phyloP scores from a whole-genome alignment of 2,329 filamentous ascomycete species.

The Furcasterigmium furcatum region DNA sequence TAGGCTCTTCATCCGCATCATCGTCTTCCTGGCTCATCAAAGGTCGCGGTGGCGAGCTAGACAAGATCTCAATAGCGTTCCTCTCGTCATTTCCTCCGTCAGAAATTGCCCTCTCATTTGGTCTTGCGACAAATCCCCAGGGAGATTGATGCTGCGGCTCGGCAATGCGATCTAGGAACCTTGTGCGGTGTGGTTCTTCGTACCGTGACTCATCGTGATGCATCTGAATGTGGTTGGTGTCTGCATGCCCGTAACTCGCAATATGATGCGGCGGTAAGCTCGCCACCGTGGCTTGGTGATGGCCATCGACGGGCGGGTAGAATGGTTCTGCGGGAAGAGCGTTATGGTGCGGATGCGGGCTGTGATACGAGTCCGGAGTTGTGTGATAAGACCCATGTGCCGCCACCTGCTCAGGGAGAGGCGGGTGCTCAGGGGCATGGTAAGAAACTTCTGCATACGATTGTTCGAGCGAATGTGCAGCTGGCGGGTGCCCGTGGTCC shows the following conservation, averaged over 20 bases:
- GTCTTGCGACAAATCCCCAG: conserved; percentile 8
- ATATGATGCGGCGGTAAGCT: too few relatives aligned
- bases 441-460: too few relatives aligned
- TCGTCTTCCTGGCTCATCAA: background rate
- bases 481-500: too few relatives aligned
- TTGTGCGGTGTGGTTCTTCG: conserved; percentile 2
- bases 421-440: background rate
- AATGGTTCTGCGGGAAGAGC: background rate
- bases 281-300: too few relatives aligned
- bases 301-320: too few relatives aligned
- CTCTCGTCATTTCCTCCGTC: background rate
- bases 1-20: background rate
- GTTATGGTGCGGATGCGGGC: background rate
- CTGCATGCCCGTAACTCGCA: too few relatives aligned
- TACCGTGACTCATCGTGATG: conserved; percentile 1
- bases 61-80: background rate
- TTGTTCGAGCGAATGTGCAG: too few relatives aligned
- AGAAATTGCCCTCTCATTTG: background rate
- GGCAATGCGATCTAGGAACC: conserved; percentile 6
- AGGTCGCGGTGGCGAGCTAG: background rate
- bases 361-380: background rate
- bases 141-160: conserved; percentile 8
- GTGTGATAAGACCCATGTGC: background rate
- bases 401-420: background rate
- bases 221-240: too few relatives aligned